Evolutionary conservation across 1,284 basidiomycete species (phyloP).

Genomic region (Pyrrhoderma lamaoense): DNA sequence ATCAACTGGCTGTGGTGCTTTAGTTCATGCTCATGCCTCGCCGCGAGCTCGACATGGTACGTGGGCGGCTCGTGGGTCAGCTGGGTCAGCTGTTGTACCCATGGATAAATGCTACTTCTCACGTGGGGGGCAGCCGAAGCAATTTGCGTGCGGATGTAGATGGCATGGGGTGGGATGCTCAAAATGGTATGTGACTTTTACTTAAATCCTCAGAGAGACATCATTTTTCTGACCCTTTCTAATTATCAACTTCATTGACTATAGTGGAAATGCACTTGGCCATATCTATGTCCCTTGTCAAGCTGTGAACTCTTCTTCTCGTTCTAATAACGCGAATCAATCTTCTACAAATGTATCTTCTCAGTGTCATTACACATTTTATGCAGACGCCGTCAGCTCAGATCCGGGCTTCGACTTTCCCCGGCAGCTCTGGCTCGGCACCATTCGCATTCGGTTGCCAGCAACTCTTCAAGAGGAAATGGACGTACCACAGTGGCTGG

Average conservation of each 20-base stretch:
- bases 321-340: slow-evolving; percentile 1
- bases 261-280: slow-evolving; percentile 16
- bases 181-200: slow-evolving; percentile 13
- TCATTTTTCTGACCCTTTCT: neutral
- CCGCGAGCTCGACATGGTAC: slow-evolving; percentile 13
- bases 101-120: slow-evolving; percentile 17
- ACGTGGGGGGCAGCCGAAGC: slow-evolving; percentile 15
- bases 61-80: slow-evolving; percentile 15
- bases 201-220: neutral
- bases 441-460: neutral
- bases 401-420: slow-evolving; percentile 14
- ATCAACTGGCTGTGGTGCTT: slow-evolving; percentile 16
- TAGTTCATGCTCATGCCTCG: slow-evolving; percentile 13
- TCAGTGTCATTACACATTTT: slow-evolving; percentile 16
- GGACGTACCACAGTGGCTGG: too few relatives aligned
- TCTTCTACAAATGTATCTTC: neutral
- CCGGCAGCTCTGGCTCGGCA: neutral
- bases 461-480: too few relatives aligned
- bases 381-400: slow-evolving; percentile 11
- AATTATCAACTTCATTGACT: neutral
- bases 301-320: slow-evolving; percentile 5
- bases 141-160: slow-evolving; percentile 17
- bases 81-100: slow-evolving; percentile 7
- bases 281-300: slow-evolving; percentile 18
- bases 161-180: slow-evolving; percentile 18